Percentiles rank a stretch among this genome's conserved stretches.
Evolutionary conservation across 331 rosid genomes (phyloP).

Genomic region (Acacia pycnantha): DNA sequence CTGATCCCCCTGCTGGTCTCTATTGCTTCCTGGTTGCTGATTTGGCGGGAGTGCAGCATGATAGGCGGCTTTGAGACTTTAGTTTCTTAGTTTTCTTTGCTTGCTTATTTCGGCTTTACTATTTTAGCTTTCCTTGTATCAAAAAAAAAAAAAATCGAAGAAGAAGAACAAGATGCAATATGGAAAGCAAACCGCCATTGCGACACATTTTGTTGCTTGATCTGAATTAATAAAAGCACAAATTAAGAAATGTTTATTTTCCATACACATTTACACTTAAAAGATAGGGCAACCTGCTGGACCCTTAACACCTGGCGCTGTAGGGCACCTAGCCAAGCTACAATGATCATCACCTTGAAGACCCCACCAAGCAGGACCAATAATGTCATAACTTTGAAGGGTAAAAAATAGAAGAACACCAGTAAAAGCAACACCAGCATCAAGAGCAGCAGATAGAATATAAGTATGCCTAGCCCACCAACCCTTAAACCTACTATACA

Average conservation of each 20-base stretch:
- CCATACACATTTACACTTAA: neutral
- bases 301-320: conserved; percentile 57
- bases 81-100: too few species aligned
- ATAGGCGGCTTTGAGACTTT: too few species aligned
- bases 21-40: too few species aligned
- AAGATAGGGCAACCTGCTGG: conserved; percentile 45
- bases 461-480: conserved; percentile 93
- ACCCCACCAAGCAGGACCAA: conserved; percentile 85
- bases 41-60: too few species aligned
- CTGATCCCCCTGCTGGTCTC: too few species aligned
- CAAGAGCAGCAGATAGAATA: conserved; percentile 71
- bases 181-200: neutral
- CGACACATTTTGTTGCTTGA: neutral
- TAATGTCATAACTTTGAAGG: conserved; percentile 45
- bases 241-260: neutral
- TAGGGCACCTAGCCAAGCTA: conserved; percentile 63
- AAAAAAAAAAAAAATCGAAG: too few species aligned
- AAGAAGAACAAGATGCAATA: neutral
- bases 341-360: conserved; percentile 53
- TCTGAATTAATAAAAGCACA: neutral
- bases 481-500: conserved; percentile 47
- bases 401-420: conserved; percentile 53
- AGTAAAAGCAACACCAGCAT: conserved; percentile 78
- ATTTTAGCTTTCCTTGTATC: too few species aligned
- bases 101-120: too few species aligned